Base-by-base conservation (phyloP, 345 rosid species). In the Salix brachista region DNA sequence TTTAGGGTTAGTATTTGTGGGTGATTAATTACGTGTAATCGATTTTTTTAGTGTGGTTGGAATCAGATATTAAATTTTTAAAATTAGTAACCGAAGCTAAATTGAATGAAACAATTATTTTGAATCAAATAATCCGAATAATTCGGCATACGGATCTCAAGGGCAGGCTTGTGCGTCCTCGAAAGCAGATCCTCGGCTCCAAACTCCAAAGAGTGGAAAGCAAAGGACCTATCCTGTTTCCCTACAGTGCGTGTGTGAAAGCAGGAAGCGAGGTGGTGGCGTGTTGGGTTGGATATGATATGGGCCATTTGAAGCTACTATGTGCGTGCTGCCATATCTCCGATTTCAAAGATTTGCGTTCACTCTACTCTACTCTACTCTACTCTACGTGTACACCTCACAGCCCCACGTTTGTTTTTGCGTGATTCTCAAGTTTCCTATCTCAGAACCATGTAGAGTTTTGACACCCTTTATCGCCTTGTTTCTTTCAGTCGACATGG, bases 241-340 rank as follows among this genome's bases (percentile, higher is more conserved):
- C 46, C 37, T 56, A 50, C 46, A 72, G 75, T 10, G 50, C 75
- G 75, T 56, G 75, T 56, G 75, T 72, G 58, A 72, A 41, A 65
- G 75, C 30, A 36, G 36, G 75, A 58, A 72, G 75, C 75, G 67
- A 72, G 75, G 75, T 10, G 67, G 66, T 72, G 67, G 67, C 75
- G 75, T 72, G 75, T 58, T 58, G 65, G n/a, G 8, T 71, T 71
- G 74, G 64, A 36, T 21, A 6, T 54, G 60, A 54, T 54, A 21
- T 25, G 37, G 72, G 39, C 72, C 36, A 2, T 65, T 65, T 8
- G 34, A 69, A 56, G 72, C 28, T 3, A 3, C 28, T 39, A 1
- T 6, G 12, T n/a, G n/a, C 23, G 12, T n/a, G n/a, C 23, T 0
- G 28, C 62, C 4, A 58, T 8, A 3, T 58, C 62, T 9, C 28